Evolutionary conservation across 148 eudicot genomes (phyloP).

Genomic region (Rhododendron griersonianum): DNA sequence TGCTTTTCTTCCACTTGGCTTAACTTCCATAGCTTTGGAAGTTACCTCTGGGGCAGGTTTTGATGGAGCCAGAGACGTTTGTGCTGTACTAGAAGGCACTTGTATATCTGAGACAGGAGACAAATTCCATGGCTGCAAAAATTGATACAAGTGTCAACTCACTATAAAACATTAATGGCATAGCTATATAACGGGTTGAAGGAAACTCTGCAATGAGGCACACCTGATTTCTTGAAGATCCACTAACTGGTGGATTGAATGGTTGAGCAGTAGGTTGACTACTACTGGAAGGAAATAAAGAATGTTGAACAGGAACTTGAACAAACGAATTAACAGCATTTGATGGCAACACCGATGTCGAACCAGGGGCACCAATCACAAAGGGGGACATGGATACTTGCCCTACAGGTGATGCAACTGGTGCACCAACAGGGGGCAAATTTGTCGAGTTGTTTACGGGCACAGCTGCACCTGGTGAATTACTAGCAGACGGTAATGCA

Average conservation of each 20-base stretch:
- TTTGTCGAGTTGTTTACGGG: slow-evolving; percentile 9
- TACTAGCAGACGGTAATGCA: slow-evolving; percentile 25
- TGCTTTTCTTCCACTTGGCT: slow-evolving; percentile 55
- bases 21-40: slow-evolving; percentile 30
- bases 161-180: not conserved
- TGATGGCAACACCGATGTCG: slow-evolving; percentile 38
- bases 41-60: slow-evolving; percentile 19
- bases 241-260: slow-evolving; percentile 24
- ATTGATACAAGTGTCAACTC: not conserved
- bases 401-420: slow-evolving; percentile 19
- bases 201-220: slow-evolving; percentile 5
- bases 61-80: slow-evolving; percentile 29
- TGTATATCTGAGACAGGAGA: slow-evolving; percentile 14
- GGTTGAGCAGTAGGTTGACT: slow-evolving; percentile 33
- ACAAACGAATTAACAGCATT: slow-evolving; percentile 25
- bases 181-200: not conserved
- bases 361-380: slow-evolving; percentile 11
- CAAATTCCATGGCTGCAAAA: slow-evolving; percentile 12
- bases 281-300: slow-evolving; percentile 26
- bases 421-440: slow-evolving; percentile 28
- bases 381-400: slow-evolving; percentile 8
- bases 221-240: slow-evolving; percentile 40
- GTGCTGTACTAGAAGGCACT: slow-evolving; percentile 31
- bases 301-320: slow-evolving; percentile 32
- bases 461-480: slow-evolving; percentile 24